Base-by-base conservation (phyloP, 768 basidiomycete genomes). In the Amanita rubescens region DNA sequence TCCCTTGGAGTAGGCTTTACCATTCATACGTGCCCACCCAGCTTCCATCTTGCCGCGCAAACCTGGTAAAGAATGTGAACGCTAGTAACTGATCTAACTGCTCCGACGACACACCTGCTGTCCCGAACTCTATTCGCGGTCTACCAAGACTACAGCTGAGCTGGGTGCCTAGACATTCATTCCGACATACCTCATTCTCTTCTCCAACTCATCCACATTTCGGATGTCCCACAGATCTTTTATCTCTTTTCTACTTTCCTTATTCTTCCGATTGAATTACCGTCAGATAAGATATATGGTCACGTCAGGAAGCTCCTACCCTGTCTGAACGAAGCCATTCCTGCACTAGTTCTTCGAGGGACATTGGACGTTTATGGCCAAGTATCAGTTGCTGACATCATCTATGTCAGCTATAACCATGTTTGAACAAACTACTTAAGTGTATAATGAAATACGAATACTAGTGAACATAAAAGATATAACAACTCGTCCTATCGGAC, bases 21-120 rank as follows among this genome's bases (percentile, higher is more conserved):
- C 89, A 63, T 94, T 94, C 89, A 94, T 93, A 52, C 87, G 78
- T n/a, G 87, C 77, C 79, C 86, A 92, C 1, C 92, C 92, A 7
- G 90, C 90, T 59, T 88, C 85, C 92, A 94, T 94, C 57, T 70
- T 75, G 1, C 84, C 90, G 60, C 90, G 73, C 19, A 92, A 71
- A 49, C 90, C 90, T 87, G 25, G 25, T 57, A 47, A 30, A 27
- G 19, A 14, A 39, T 19, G 6, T 20, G 19, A 41, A 11, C 49
- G 48, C 8, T 8, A 30, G 8, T 30, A 30, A 8, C 8, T 30
- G 17, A 12, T 15, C 27, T 24, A 30, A 54, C 19, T 19, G 6
- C 14, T 48, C 20, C 20, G 38, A 30, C 33, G 15, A 46, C 66
- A 55, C 64, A 85, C 90, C 90, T 53, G 91, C 90, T 20, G 91